Evolutionary conservation across 1,284 basidiomycete genomes (phyloP).

Genomic region (Chalciporus sp.): DNA sequence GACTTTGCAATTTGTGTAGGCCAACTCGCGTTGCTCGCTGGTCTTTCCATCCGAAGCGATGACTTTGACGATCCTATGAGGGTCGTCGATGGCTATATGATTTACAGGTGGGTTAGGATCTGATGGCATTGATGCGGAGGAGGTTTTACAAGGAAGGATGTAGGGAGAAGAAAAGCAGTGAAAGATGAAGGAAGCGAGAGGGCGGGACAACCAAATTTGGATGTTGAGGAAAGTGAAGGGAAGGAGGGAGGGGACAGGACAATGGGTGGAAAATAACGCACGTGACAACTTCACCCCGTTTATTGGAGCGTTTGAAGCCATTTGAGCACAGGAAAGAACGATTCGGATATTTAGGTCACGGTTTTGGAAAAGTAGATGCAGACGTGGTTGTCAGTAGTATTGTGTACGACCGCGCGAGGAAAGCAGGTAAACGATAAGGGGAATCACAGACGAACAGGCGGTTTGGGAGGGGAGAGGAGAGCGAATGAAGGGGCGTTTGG

Average conservation of each 20-base stretch:
- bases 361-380: not conserved
- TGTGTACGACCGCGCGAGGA: constrained; percentile 10
- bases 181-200: constrained; percentile 25
- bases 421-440: not conserved
- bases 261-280: constrained; percentile 49
- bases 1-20: constrained; percentile 97
- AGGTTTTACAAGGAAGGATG: constrained; percentile 8
- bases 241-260: constrained; percentile 19
- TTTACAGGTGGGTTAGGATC: constrained; percentile 23
- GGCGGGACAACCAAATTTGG: constrained; percentile 37
- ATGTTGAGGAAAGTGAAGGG: constrained; percentile 29
- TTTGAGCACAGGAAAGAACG: constrained; percentile 32
- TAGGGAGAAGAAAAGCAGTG: constrained; percentile 15
- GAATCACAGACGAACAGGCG: not conserved
- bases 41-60: constrained; percentile 94
- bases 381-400: constrained; percentile 19
- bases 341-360: constrained; percentile 3
- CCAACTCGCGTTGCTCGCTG: constrained; percentile 85
- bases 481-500: constrained; percentile 1
- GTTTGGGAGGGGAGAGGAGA: not conserved
- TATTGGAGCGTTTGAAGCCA: constrained; percentile 81
- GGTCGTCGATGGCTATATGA: constrained; percentile 83
- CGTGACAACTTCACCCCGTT: constrained; percentile 90
- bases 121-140: constrained; percentile 30
- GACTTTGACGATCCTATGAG: constrained; percentile 93